Evolutionary conservation across 2,329 filamentous ascomycete genomes (phyloP).

Genomic region (Ophiosphaerella herpotricha): DNA sequence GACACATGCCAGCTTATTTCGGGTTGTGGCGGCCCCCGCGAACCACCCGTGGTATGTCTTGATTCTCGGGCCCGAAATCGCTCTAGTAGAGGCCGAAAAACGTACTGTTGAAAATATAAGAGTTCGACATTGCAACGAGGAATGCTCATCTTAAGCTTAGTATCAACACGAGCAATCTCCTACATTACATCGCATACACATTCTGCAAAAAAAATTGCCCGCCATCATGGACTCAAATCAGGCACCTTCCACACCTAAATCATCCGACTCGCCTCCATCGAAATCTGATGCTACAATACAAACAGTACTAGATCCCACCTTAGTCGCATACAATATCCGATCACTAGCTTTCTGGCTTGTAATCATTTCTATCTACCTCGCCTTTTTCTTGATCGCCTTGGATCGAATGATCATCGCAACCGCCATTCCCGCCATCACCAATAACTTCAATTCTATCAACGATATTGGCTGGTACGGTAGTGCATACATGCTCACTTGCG

Average conservation of each 20-base stretch:
- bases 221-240: no score
- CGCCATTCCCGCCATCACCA: conserved; percentile 34
- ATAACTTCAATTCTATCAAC: conserved; percentile 28
- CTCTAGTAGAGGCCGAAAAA: no score
- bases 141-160: no score
- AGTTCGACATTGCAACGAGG: no score
- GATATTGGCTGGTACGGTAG: conserved; percentile 39
- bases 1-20: no score
- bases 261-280: background rate
- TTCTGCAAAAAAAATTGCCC: background rate
- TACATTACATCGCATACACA: no score
- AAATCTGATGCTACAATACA: background rate
- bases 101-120: no score
- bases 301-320: background rate
- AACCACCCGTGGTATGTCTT: no score
- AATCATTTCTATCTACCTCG: conserved; percentile 29
- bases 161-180: no score
- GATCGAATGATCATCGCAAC: conserved; percentile 28
- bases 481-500: conserved; percentile 52
- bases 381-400: conserved; percentile 32
- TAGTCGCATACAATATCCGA: conserved; percentile 21
- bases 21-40: no score
- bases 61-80: no score
- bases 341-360: conserved; percentile 29
- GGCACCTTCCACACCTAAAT: background rate